phyloP scores from a whole-genome alignment of 805 yeast species.

The Candida yuanshanica region DNA sequence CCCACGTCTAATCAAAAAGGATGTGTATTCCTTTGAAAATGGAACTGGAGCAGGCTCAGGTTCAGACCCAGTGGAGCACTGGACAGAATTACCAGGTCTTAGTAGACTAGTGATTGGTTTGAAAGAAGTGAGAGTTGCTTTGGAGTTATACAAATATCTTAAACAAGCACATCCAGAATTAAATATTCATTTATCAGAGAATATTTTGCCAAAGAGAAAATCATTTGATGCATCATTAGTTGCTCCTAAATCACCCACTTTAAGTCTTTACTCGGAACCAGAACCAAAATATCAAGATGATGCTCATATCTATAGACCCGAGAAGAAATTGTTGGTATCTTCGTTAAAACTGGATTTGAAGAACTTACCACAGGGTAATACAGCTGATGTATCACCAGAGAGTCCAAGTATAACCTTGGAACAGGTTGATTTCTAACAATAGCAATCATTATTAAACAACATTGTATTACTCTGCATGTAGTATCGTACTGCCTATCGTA shows the following conservation, averaged over 20 bases:
- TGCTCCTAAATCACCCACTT: constrained; percentile 17
- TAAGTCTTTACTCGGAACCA: constrained; percentile 20
- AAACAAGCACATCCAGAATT: constrained; percentile 14
- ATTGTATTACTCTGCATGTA: no score
- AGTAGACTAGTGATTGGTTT: constrained; percentile 38
- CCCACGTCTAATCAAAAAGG: constrained; percentile 14
- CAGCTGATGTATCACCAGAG: constrained; percentile 11
- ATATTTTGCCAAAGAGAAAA: constrained; percentile 26
- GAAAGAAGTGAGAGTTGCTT: constrained; percentile 23
- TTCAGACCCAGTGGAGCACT: constrained; percentile 19
- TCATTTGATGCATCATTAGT: constrained; percentile 19
- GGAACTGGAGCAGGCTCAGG: neutral
- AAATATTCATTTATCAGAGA: constrained; percentile 29
- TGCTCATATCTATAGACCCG: neutral
- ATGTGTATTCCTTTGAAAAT: constrained; percentile 10
- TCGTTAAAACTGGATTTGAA: constrained; percentile 10
- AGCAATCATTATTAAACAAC: no score
- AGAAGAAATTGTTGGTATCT: constrained; percentile 9
- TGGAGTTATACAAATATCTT: constrained; percentile 19
- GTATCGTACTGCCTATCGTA: no score
- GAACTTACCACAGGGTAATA: neutral
- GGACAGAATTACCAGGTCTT: constrained; percentile 35
- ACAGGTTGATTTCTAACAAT: constrained; percentile 3
- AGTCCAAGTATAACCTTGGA: constrained; percentile 20
- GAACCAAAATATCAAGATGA: constrained; percentile 12